These are phyloP conservation scores for Metschnikowia colocasiae DNA, from an alignment of 805 yeast species.

Conservation along the genomic window DNA sequence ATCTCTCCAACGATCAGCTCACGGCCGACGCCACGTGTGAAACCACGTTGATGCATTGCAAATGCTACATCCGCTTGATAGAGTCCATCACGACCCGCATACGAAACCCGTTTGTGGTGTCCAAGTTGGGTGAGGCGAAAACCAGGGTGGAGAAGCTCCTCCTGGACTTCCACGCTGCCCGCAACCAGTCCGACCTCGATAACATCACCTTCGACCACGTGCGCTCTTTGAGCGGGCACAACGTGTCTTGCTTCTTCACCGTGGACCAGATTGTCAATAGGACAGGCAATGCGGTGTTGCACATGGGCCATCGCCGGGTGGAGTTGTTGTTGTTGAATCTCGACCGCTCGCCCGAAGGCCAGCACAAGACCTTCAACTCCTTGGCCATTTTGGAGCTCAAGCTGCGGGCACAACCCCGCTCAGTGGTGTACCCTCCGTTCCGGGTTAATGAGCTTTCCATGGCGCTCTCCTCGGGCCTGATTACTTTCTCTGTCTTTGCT, in stretches of 20 bases:
- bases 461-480: conserved; percentile 14
- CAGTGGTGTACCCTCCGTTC: conserved; percentile 41
- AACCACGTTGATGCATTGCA: conserved; percentile 32
- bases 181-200: conserved; percentile 22
- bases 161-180: conserved; percentile 12
- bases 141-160: conserved; percentile 19
- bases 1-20: conserved; percentile 16
- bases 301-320: conserved; percentile 17
- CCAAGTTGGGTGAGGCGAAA: conserved; percentile 22
- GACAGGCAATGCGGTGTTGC: conserved; percentile 23
- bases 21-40: conserved; percentile 21
- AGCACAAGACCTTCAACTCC: conserved; percentile 25
- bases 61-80: conserved; percentile 29
- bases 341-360: conserved; percentile 2
- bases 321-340: conserved; percentile 37
- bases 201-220: conserved; percentile 36
- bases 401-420: conserved; percentile 21
- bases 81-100: conserved; percentile 20
- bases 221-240: conserved; percentile 25
- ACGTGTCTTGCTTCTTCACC: conserved; percentile 39
- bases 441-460: conserved; percentile 35
- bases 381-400: conserved; percentile 34
- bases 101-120: conserved; percentile 40
- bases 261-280: conserved; percentile 35
- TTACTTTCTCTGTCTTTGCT: conserved; percentile 17